A percentile compares a stretch with the other conserved stretches of the same genome.
These are phyloP conservation scores for Mallotus japonicus DNA, from an alignment of 441 rosid species.

Conservation along the genomic window DNA sequence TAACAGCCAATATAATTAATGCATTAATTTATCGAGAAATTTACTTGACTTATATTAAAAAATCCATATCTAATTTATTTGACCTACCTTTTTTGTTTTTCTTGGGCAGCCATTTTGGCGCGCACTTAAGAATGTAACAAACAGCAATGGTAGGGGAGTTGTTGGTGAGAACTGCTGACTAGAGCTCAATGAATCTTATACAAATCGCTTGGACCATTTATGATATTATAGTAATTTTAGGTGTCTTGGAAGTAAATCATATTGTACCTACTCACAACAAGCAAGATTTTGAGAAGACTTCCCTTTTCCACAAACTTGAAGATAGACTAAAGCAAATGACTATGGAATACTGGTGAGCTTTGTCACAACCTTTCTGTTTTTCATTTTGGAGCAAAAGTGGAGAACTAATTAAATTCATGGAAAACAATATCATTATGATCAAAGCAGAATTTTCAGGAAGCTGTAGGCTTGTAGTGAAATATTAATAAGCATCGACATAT, in stretches of 20 bases:
- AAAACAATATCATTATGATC: too few species aligned
- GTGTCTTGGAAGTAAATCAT: slow-evolving; percentile 91
- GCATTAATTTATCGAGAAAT: too few species aligned
- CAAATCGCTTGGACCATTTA: not conserved
- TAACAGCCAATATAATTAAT: too few species aligned
- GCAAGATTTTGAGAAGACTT: slow-evolving; percentile 96
- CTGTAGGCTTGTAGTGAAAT: too few species aligned
- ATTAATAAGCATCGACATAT: too few species aligned
- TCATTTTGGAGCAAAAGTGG: too few species aligned
- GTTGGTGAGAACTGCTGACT: slow-evolving; percentile 58
- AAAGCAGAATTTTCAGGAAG: too few species aligned
- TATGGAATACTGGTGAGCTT: slow-evolving; percentile 69
- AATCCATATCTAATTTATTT: too few species aligned
- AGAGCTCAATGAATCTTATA: too few species aligned
- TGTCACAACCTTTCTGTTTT: too few species aligned
- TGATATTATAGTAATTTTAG: slow-evolving; percentile 38
- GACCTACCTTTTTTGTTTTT: slow-evolving; percentile 13
- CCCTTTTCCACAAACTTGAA: slow-evolving; percentile 96
- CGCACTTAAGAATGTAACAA: slow-evolving; percentile 44
- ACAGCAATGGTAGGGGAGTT: slow-evolving; percentile 82
- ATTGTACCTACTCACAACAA: slow-evolving; percentile 93
- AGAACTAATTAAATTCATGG: too few species aligned
- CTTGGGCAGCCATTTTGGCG: slow-evolving; percentile 84
- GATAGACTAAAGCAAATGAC: slow-evolving; percentile 89
- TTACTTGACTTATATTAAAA: too few species aligned